A percentile compares a stretch with the other conserved stretches of the same genome.
Evolutionary conservation across 805 yeast genomes (phyloP).

Genomic region (Grigorovia transvaalensis): DNA sequence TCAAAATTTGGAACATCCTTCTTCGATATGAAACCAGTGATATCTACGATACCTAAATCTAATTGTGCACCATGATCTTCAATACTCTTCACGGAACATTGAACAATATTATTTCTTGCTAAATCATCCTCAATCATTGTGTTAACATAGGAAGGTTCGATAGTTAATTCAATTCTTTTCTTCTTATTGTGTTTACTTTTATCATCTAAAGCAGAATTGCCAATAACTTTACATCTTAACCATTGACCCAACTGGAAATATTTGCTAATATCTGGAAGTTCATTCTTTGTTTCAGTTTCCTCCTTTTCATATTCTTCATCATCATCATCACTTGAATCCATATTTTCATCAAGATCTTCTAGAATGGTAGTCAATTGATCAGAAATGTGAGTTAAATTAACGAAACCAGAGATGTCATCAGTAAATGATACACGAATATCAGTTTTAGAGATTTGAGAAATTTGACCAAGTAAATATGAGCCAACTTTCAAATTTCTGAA

Average conservation of each 20-base stretch:
- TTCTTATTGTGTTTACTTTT: conserved; percentile 33
- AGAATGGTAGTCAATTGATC: conserved; percentile 46
- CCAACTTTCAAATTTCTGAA: conserved; percentile 63
- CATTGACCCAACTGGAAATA: conserved; percentile 70
- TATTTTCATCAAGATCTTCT: conserved; percentile 45
- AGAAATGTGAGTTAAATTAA: conserved; percentile 66
- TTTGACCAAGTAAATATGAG: conserved; percentile 65
- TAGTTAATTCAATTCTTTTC: conserved; percentile 58
- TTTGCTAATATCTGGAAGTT: conserved; percentile 45
- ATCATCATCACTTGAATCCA: conserved; percentile 35
- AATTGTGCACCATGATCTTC: conserved; percentile 90
- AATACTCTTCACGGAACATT: conserved; percentile 63
- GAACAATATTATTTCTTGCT: conserved; percentile 49
- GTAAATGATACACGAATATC: conserved; percentile 67
- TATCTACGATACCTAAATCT: conserved; percentile 49
- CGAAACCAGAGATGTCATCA: conserved; percentile 69
- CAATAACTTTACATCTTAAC: conserved; percentile 71
- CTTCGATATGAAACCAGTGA: conserved; percentile 65
- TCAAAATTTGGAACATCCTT: conserved; percentile 44
- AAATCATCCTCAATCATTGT: conserved; percentile 57
- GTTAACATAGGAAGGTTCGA: conserved; percentile 70
- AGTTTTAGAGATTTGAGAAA: conserved; percentile 45
- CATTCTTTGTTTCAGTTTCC: conserved; percentile 23
- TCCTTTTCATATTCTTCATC: conserved; percentile 29
- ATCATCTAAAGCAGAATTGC: conserved; percentile 35